A percentile compares a stretch with the other conserved stretches of the same genome.
phyloP scores from a whole-genome alignment of 371 early-diverging fungal species.

The Fennellomyces sp. region DNA sequence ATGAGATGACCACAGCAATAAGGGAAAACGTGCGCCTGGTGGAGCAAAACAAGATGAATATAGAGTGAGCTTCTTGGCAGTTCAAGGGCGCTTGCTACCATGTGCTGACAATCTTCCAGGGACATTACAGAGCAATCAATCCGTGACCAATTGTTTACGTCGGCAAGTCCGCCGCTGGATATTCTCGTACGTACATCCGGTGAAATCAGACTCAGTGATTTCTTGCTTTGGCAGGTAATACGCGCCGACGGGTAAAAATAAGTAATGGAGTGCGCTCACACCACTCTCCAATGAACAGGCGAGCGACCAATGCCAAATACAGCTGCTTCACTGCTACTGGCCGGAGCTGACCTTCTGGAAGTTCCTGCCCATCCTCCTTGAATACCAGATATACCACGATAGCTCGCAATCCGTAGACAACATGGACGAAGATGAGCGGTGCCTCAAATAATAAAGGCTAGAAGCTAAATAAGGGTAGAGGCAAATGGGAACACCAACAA shows the following conservation, averaged over 20 bases:
- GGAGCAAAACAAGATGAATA: conserved; percentile 51
- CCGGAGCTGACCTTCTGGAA: conserved; percentile 93
- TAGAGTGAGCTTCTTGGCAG: conserved; percentile 40
- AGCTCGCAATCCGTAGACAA: not conserved
- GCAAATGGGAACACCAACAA: not conserved
- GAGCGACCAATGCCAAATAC: conserved; percentile 72
- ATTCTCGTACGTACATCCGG: conserved; percentile 98
- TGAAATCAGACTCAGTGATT: conserved; percentile 96
- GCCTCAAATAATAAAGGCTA: no score
- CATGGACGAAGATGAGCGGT: no score
- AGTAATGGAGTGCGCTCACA: no score
- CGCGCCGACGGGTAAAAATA: no score
- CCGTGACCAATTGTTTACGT: conserved; percentile 69
- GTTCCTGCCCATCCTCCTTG: conserved; percentile 79
- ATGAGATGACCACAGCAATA: conserved; percentile 84
- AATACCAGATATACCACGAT: conserved; percentile 69
- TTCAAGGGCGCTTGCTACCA: not conserved
- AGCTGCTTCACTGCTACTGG: conserved; percentile 90
- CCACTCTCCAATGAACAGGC: no score
- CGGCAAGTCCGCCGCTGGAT: conserved; percentile 82
- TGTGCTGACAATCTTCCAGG: conserved; percentile 26
- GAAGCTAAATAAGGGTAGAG: conserved; percentile 3
- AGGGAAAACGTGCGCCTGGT: conserved; percentile 53
- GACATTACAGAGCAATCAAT: conserved; percentile 71
- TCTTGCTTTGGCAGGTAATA: conserved; percentile 95